Conservation (phyloP, 2,329 filamentous ascomycete species). For the Teratosphaeria viscida region DNA sequence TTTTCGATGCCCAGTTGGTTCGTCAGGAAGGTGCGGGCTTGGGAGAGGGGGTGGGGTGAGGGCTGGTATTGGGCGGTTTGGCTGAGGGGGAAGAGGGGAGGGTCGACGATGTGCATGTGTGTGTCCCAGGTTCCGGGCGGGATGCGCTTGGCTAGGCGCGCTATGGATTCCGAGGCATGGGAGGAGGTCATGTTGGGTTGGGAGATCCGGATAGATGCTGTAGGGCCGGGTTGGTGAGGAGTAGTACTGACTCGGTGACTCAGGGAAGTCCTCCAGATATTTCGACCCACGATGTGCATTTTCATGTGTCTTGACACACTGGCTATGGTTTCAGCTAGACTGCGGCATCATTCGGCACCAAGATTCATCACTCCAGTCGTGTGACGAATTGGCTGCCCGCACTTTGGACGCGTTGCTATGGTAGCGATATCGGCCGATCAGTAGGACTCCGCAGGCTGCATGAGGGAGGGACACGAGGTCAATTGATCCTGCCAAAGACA, state of each 20-base stretch:
- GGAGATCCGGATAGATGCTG: neutral
- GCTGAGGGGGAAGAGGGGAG: constrained; percentile 38
- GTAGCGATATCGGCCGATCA: neutral
- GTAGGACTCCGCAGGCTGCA: neutral
- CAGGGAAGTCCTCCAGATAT: neutral
- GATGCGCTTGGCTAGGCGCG: constrained; percentile 20
- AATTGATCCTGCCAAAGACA: neutral
- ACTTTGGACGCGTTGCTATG: neutral
- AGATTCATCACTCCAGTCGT: too few species aligned
- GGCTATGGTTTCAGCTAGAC: too few species aligned
- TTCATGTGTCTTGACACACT: neutral
- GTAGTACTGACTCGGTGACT: neutral
- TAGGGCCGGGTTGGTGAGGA: neutral
- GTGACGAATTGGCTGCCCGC: too few species aligned
- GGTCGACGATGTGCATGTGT: constrained; percentile 55
- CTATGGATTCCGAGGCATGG: constrained; percentile 1
- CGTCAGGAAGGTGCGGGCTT: constrained; percentile 43
- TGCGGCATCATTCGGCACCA: too few species aligned
- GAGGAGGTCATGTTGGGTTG: neutral
- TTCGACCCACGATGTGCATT: neutral
- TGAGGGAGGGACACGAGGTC: neutral
- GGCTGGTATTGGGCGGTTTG: constrained; percentile 43
- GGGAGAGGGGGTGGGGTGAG: constrained; percentile 37
- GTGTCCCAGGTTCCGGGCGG: constrained; percentile 47
- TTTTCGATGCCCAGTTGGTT: constrained; percentile 41